Evolutionary conservation across 2,329 filamentous ascomycete species (phyloP).

Genomic region (Cercospora berteroae): DNA sequence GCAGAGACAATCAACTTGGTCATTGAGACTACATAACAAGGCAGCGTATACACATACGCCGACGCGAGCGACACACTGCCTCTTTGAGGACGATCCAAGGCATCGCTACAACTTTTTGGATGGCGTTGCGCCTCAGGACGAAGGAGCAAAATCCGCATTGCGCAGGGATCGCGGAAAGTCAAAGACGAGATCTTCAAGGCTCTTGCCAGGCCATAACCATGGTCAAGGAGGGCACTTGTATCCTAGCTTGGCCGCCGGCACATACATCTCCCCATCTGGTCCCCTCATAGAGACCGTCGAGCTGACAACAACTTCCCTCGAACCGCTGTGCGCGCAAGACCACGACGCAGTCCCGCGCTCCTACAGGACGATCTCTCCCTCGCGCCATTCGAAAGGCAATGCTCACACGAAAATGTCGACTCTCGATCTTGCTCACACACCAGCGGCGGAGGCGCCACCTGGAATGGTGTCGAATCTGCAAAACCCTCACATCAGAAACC

Average conservation of each 20-base stretch:
- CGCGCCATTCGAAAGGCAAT: too few species aligned
- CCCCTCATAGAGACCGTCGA: background rate
- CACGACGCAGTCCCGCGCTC: too few species aligned
- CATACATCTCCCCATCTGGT: background rate
- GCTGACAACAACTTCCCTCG: too few species aligned
- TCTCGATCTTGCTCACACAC: background rate
- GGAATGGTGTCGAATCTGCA: background rate
- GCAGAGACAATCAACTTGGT: too few species aligned
- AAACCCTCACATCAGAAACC: background rate
- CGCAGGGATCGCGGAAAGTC: background rate
- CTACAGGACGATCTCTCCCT: too few species aligned
- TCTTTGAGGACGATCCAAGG: background rate
- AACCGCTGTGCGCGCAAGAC: too few species aligned
- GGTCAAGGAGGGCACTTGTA: background rate
- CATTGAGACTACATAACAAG: too few species aligned
- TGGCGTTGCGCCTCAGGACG: background rate
- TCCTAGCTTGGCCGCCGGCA: background rate
- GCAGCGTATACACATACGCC: too few species aligned
- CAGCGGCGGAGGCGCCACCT: background rate
- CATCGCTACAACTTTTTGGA: background rate
- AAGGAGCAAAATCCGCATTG: background rate
- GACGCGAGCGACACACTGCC: background rate
- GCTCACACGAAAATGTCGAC: background rate
- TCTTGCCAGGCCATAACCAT: background rate
- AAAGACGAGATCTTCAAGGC: background rate